phyloP scores from a whole-genome alignment of 768 basidiomycete species.

The Auriscalpium vulgare region DNA sequence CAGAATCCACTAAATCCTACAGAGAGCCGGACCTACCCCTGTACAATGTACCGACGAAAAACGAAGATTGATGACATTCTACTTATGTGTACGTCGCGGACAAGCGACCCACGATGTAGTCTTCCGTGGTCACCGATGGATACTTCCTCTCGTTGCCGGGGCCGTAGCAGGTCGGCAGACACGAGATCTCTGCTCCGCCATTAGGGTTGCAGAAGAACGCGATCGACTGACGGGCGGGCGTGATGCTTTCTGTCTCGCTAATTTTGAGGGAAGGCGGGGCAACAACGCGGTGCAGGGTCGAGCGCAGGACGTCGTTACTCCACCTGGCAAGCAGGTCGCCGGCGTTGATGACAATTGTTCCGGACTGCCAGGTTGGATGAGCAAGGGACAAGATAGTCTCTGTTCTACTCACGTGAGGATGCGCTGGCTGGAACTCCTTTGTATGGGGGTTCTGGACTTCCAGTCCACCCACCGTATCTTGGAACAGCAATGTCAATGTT shows the following conservation, averaged over 20 bases:
- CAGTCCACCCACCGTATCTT: conserved; percentile 77
- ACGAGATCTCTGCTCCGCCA: conserved; percentile 54
- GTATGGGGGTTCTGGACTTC: conserved; percentile 80
- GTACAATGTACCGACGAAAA: no score
- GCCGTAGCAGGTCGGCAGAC: conserved; percentile 53
- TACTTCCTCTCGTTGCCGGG: conserved; percentile 56
- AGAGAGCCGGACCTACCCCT: no score
- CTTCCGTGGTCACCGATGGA: conserved; percentile 60
- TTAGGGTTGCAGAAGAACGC: conserved; percentile 89
- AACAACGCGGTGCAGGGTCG: conserved; percentile 79
- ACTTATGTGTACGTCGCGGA: conserved; percentile 40
- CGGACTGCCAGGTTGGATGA: conserved; percentile 39
- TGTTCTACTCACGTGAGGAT: conserved; percentile 53
- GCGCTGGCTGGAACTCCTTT: conserved; percentile 59
- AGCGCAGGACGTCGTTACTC: conserved; percentile 75
- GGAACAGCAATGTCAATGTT: conserved; percentile 75
- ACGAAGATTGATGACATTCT: no score
- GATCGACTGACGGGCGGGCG: conserved; percentile 66
- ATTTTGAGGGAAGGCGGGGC: conserved; percentile 50
- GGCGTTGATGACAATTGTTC: conserved; percentile 76
- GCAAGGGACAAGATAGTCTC: not conserved
- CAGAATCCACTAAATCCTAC: no score
- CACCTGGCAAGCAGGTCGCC: conserved; percentile 77
- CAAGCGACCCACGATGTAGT: conserved; percentile 70
- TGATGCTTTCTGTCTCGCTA: conserved; percentile 43